Evolutionary conservation across 1,284 basidiomycete genomes (phyloP).

Genomic region (Microbotryum scabiosae): DNA sequence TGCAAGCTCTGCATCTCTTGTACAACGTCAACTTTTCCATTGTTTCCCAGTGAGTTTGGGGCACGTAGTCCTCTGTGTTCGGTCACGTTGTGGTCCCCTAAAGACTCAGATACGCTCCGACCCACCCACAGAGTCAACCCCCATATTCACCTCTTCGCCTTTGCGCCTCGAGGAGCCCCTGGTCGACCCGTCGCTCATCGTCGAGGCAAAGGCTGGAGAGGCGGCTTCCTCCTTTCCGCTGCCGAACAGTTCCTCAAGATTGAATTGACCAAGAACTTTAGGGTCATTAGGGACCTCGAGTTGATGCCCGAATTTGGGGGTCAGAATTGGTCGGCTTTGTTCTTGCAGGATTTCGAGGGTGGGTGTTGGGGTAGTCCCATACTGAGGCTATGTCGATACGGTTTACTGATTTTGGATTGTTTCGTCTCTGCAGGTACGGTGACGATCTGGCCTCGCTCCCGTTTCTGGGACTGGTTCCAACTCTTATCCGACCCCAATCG

Average conservation of each 20-base stretch:
- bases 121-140: slow-evolving; percentile 43
- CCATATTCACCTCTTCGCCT: slow-evolving; percentile 97
- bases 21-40: slow-evolving; percentile 81
- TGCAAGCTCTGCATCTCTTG: slow-evolving; percentile 48
- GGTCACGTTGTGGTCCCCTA: no score
- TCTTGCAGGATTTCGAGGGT: slow-evolving; percentile 74
- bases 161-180: slow-evolving; percentile 84
- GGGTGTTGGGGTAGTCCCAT: no score
- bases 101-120: no score
- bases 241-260: slow-evolving; percentile 75
- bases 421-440: slow-evolving; percentile 34
- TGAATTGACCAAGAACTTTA: slow-evolving; percentile 91
- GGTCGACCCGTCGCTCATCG: slow-evolving; percentile 87
- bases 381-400: no score
- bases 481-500: slow-evolving; percentile 59
- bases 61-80: no score
- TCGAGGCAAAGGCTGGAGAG: slow-evolving; percentile 91
- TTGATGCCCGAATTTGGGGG: slow-evolving; percentile 78
- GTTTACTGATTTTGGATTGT: no score
- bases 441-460: slow-evolving; percentile 73
- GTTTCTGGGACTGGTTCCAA: slow-evolving; percentile 67
- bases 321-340: slow-evolving; percentile 91
- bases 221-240: slow-evolving; percentile 72
- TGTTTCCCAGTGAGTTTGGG: slow-evolving; percentile 73
- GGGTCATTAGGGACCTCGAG: slow-evolving; percentile 88